Conservation (phyloP, 371 early-diverging fungal genomes). For the Zopfochytrium polystomum region DNA sequence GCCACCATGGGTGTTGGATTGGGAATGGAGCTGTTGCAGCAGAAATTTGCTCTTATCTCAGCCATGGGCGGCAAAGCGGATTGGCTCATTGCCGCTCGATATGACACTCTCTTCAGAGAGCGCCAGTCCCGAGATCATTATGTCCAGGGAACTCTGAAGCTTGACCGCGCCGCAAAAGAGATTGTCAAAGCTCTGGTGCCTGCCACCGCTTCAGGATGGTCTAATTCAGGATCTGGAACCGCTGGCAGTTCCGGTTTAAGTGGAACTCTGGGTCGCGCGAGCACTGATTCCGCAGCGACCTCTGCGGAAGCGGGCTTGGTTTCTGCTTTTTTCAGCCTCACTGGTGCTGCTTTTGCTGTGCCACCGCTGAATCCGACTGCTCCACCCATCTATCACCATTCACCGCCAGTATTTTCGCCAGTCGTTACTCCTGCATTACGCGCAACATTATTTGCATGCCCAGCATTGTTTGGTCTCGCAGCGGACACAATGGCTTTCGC, state of each 20-base stretch:
- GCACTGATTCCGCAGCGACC: neutral
- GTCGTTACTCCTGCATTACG: constrained; percentile 16
- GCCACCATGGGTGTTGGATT: constrained; percentile 3
- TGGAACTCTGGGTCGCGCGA: neutral
- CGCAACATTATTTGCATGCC: constrained; percentile 12
- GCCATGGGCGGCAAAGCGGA: constrained; percentile 33
- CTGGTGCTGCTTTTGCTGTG: neutral
- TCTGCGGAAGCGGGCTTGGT: neutral
- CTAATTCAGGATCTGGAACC: neutral
- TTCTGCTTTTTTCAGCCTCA: constrained; percentile 1
- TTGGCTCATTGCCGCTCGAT: constrained; percentile 28
- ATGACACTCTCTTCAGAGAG: constrained; percentile 1
- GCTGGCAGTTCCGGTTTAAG: neutral
- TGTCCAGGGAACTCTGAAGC: constrained; percentile 9
- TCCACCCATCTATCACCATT: neutral
- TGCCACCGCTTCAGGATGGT: too few relatives aligned
- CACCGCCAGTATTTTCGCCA: neutral
- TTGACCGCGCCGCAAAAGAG: constrained; percentile 10
- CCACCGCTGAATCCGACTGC: neutral
- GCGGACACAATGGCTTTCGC: constrained; percentile 33
- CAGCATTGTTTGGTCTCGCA: constrained; percentile 21
- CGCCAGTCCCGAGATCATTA: constrained; percentile 11
- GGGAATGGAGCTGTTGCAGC: constrained; percentile 27
- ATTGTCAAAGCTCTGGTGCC: constrained; percentile 1
- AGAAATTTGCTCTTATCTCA: constrained; percentile 22